phyloP scores from a whole-genome alignment of 305 asterid species.

The Fraxinus sp. region DNA sequence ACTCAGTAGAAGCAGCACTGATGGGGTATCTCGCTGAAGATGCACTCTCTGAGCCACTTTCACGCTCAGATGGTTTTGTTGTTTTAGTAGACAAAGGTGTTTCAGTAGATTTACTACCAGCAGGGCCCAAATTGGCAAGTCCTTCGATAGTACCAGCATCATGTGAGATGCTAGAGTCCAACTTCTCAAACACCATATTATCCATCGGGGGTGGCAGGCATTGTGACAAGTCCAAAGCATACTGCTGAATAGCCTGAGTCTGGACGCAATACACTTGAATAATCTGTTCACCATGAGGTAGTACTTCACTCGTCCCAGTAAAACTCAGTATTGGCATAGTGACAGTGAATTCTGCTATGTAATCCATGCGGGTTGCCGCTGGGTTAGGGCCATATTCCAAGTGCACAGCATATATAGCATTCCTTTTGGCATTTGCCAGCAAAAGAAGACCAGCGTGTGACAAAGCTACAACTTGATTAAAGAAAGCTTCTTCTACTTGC shows the following conservation, averaged over 20 bases:
- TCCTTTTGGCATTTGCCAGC: slow-evolving; percentile 54
- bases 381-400: slow-evolving; percentile 48
- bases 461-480: slow-evolving; percentile 54
- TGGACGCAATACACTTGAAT: slow-evolving; percentile 94
- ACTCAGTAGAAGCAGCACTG: slow-evolving; percentile 43
- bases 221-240: slow-evolving; percentile 85
- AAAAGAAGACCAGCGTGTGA: slow-evolving; percentile 49
- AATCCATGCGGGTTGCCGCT: slow-evolving; percentile 49
- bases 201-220: slow-evolving; percentile 80
- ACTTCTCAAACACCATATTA: slow-evolving; percentile 48
- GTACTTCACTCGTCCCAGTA: slow-evolving; percentile 70
- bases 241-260: slow-evolving; percentile 96
- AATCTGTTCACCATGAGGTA: slow-evolving; percentile 80
- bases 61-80: slow-evolving; percentile 48
- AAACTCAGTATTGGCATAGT: slow-evolving; percentile 80
- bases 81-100: slow-evolving; percentile 49
- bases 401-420: slow-evolving; percentile 54
- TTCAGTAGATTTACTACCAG: slow-evolving; percentile 51
- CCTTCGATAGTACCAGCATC: slow-evolving; percentile 54
- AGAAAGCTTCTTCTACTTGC: slow-evolving; percentile 42
- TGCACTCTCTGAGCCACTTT: slow-evolving; percentile 48
- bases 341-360: slow-evolving; percentile 53
- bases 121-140: slow-evolving; percentile 37
- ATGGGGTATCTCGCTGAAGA: slow-evolving; percentile 39
- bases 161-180: slow-evolving; percentile 50